Evolutionary conservation across 2,329 filamentous ascomycete genomes (phyloP).

Genomic region (Podosphaera fusca): DNA sequence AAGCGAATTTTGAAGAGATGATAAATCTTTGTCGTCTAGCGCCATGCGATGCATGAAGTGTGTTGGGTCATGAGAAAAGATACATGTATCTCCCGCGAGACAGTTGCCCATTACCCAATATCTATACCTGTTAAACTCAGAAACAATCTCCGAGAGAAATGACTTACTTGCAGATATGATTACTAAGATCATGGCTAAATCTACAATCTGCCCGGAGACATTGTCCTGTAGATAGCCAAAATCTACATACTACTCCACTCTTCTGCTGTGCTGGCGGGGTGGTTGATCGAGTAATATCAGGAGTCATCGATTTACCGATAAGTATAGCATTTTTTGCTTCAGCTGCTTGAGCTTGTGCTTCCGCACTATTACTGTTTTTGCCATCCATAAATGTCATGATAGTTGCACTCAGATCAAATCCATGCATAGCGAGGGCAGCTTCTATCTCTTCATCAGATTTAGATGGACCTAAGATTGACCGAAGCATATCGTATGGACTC

Average conservation of each 20-base stretch:
- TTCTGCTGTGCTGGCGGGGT: slow-evolving; percentile 60
- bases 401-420: slow-evolving; percentile 82
- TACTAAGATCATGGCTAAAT: slow-evolving; percentile 89
- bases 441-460: slow-evolving; percentile 89
- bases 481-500: slow-evolving; percentile 94
- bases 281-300: slow-evolving; percentile 44
- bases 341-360: slow-evolving; percentile 21
- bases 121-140: slow-evolving; percentile 21
- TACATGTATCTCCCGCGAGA: slow-evolving; percentile 76
- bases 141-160: slow-evolving; percentile 1
- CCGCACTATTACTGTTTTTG: slow-evolving; percentile 27
- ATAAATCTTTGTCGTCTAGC: slow-evolving; percentile 43
- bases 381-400: slow-evolving; percentile 72
- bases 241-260: slow-evolving; percentile 84
- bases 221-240: slow-evolving; percentile 86
- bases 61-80: slow-evolving; percentile 90
- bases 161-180: slow-evolving; percentile 88
- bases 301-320: slow-evolving; percentile 74
- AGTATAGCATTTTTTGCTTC: slow-evolving; percentile 45
- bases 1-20: slow-evolving; percentile 36
- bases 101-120: slow-evolving; percentile 96
- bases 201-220: slow-evolving; percentile 89
- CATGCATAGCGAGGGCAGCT: slow-evolving; percentile 64
- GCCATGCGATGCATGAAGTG: slow-evolving; percentile 63
- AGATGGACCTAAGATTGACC: slow-evolving; percentile 75